Percentiles rank a stretch among this genome's conserved stretches.
Conservation (phyloP, 352 stramenopile genomes). For the Globisporangium orthogonon region DNA sequence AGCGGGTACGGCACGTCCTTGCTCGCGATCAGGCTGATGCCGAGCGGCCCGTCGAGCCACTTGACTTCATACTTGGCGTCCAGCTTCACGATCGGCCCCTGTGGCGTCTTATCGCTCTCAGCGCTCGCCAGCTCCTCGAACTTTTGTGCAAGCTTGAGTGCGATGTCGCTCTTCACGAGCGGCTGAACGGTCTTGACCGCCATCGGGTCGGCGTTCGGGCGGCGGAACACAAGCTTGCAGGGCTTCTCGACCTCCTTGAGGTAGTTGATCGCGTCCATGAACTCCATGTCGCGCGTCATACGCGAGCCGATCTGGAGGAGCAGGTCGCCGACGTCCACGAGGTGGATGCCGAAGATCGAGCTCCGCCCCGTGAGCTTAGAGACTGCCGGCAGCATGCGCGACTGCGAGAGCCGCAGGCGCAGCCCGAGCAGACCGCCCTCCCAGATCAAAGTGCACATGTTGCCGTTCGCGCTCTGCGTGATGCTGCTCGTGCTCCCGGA, state of each 20-base stretch:
- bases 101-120: conserved; percentile 66
- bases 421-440: conserved; percentile 75
- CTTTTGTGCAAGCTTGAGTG: conserved; percentile 62
- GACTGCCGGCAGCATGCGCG: conserved; percentile 68
- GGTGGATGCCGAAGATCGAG: conserved; percentile 79
- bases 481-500: conserved; percentile 52
- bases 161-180: conserved; percentile 61
- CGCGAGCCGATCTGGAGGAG: conserved; percentile 67
- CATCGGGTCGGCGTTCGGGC: conserved; percentile 67
- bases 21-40: conserved; percentile 84
- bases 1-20: conserved; percentile 84
- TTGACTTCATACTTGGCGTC: conserved; percentile 86
- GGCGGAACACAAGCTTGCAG: conserved; percentile 68
- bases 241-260: conserved; percentile 77
- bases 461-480: conserved; percentile 46
- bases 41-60: conserved; percentile 79
- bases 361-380: conserved; percentile 84
- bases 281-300: conserved; percentile 73
- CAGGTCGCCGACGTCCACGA: conserved; percentile 81
- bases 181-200: conserved; percentile 70
- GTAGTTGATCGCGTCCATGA: conserved; percentile 77
- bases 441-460: conserved; percentile 79
- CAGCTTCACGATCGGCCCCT: conserved; percentile 62
- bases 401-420: conserved; percentile 74
- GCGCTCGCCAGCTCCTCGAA: conserved; percentile 68